phyloP scores from a whole-genome alignment of 257 asterid genomes.

The Ligustrum vulgare region DNA sequence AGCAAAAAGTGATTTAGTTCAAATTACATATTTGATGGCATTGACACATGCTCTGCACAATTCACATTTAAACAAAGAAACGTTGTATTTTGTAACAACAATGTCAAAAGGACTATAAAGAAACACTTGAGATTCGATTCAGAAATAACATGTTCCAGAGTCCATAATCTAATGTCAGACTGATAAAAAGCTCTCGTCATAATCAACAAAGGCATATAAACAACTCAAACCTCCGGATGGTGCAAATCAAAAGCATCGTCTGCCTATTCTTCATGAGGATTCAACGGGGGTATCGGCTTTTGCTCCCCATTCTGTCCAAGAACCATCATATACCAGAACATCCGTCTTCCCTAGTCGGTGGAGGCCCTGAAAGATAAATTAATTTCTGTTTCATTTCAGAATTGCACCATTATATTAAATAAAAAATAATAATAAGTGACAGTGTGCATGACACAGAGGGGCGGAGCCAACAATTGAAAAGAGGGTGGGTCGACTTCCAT shows the following conservation, averaged over 20 bases:
- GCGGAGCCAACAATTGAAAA: too few species aligned
- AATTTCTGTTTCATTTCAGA: background rate
- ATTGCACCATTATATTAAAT: background rate
- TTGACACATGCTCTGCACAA: background rate
- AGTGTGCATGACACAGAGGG: background rate
- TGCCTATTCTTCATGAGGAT: slow-evolving; percentile 6
- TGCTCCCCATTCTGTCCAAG: slow-evolving; percentile 29
- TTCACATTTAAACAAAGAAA: background rate
- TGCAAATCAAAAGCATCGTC: background rate
- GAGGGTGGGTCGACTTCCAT: too few species aligned
- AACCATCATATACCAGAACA: slow-evolving; percentile 26
- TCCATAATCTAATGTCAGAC: background rate
- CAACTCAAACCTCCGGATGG: background rate
- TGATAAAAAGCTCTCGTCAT: background rate
- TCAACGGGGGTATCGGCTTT: slow-evolving; percentile 16
- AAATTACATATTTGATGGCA: background rate
- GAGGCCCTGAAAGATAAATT: slow-evolving; percentile 19
- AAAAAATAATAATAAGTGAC: background rate
- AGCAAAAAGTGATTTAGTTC: background rate
- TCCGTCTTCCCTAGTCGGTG: slow-evolving; percentile 21
- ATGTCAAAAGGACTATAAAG: background rate
- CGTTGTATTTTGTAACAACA: background rate
- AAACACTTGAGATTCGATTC: background rate
- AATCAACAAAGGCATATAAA: background rate
- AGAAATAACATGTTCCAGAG: background rate